These are phyloP conservation scores for Lactuca sativa DNA, from an alignment of 129 eudicot species.

Conservation along the genomic window DNA sequence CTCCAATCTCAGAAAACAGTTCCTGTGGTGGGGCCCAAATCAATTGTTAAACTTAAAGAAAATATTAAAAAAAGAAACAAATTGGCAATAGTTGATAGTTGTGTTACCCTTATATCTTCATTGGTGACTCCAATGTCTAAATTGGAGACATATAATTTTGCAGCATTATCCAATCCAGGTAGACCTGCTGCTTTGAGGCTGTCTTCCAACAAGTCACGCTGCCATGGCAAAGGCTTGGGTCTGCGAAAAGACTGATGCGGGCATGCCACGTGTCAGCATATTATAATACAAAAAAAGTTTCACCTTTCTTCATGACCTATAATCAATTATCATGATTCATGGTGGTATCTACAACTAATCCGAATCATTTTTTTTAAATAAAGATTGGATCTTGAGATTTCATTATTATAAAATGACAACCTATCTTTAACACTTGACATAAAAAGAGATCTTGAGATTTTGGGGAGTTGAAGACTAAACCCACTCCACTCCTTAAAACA, in stretches of 20 bases:
- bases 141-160: constrained; percentile 75
- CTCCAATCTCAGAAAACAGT: constrained; percentile 92
- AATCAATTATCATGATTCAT: constrained; percentile 39
- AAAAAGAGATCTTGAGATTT: constrained; percentile 40
- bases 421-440: constrained; percentile 36
- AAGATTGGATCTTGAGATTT: constrained; percentile 12
- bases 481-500: constrained; percentile 49
- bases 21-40: constrained; percentile 52
- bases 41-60: constrained; percentile 33
- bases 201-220: constrained; percentile 79
- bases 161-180: constrained; percentile 66
- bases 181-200: constrained; percentile 82
- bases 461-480: constrained; percentile 41
- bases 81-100: constrained; percentile 22
- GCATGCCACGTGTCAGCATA: constrained; percentile 70
- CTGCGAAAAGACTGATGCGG: constrained; percentile 80
- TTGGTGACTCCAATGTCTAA: constrained; percentile 85
- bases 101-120: constrained; percentile 95
- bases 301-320: constrained; percentile 43
- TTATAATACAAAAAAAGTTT: constrained; percentile 38
- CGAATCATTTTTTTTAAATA: constrained; percentile 19
- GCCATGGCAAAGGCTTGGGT: constrained; percentile 74
- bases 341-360: constrained; percentile 24
- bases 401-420: constrained; percentile 37
- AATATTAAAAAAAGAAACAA: constrained; percentile 6